Evolutionary conservation across 331 rosid genomes (phyloP).

Genomic region (Quercus tomentella): DNA sequence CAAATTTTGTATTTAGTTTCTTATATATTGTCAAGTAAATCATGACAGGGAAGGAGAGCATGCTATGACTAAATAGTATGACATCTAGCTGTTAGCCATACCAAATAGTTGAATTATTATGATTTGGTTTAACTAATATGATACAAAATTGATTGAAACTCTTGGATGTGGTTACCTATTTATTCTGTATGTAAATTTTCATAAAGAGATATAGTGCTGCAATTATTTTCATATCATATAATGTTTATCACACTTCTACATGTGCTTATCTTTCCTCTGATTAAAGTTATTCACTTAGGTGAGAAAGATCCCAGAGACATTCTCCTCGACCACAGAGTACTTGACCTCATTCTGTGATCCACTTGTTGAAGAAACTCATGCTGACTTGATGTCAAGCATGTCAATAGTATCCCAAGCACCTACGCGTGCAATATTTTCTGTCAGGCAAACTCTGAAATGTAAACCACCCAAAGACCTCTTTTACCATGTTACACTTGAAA

Average conservation of each 20-base stretch:
- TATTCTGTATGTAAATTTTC: too few relatives aligned
- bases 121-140: too few relatives aligned
- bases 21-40: too few relatives aligned
- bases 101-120: too few relatives aligned
- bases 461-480: background rate
- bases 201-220: too few relatives aligned
- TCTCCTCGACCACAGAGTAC: slow-evolving; percentile 3
- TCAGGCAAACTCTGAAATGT: background rate
- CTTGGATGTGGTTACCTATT: too few relatives aligned
- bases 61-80: too few relatives aligned
- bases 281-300: slow-evolving; percentile 21
- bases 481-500: slow-evolving; percentile 1
- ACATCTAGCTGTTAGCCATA: too few relatives aligned
- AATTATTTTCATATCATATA: too few relatives aligned
- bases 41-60: too few relatives aligned
- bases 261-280: background rate
- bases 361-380: slow-evolving; percentile 51
- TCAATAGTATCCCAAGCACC: slow-evolving; percentile 25
- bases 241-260: background rate
- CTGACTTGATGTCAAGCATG: slow-evolving; percentile 37
- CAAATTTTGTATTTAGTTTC: too few relatives aligned
- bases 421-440: slow-evolving; percentile 12
- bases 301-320: slow-evolving; percentile 31
- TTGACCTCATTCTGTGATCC: slow-evolving; percentile 4
- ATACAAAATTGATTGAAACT: too few relatives aligned